These are phyloP conservation scores for Echium plantagineum DNA, from an alignment of 257 asterid genomes.

Conservation along the genomic window DNA sequence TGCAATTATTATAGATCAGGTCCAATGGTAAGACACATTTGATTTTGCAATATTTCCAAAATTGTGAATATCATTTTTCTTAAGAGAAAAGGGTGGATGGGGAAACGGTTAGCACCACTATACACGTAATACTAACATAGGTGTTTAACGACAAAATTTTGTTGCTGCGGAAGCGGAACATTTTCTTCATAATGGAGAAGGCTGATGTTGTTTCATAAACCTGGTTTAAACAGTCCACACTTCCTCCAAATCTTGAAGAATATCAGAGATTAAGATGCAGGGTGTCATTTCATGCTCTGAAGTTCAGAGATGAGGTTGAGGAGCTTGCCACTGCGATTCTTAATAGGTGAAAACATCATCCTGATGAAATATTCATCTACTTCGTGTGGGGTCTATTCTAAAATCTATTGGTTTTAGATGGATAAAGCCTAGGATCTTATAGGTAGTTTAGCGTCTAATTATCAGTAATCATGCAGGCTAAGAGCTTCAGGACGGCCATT, in stretches of 20 bases:
- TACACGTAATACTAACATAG: no score
- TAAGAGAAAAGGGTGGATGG: no score
- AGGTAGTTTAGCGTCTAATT: slow-evolving; percentile 5
- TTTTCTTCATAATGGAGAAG: background rate
- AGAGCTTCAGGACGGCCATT: slow-evolving; percentile 76
- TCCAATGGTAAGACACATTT: no score
- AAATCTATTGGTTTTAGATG: no score
- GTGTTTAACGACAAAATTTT: no score
- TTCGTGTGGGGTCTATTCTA: no score
- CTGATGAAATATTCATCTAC: background rate
- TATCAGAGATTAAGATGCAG: slow-evolving; percentile 90
- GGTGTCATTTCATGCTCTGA: slow-evolving; percentile 83
- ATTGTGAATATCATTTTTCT: no score
- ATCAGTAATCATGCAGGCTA: slow-evolving; percentile 28
- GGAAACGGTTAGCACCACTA: no score
- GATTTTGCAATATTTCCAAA: no score
- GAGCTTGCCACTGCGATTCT: slow-evolving; percentile 81
- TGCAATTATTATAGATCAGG: no score
- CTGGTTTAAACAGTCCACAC: slow-evolving; percentile 43
- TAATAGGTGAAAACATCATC: slow-evolving; percentile 29
- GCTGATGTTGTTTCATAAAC: slow-evolving; percentile 7
- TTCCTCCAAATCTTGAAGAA: slow-evolving; percentile 76
- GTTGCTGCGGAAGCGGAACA: no score
- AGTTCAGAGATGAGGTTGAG: slow-evolving; percentile 76
- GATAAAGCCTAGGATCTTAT: no score